These are phyloP conservation scores for Neurospora sp. DNA, from an alignment of 495 filamentous ascomycete species.

Conservation along the genomic window DNA sequence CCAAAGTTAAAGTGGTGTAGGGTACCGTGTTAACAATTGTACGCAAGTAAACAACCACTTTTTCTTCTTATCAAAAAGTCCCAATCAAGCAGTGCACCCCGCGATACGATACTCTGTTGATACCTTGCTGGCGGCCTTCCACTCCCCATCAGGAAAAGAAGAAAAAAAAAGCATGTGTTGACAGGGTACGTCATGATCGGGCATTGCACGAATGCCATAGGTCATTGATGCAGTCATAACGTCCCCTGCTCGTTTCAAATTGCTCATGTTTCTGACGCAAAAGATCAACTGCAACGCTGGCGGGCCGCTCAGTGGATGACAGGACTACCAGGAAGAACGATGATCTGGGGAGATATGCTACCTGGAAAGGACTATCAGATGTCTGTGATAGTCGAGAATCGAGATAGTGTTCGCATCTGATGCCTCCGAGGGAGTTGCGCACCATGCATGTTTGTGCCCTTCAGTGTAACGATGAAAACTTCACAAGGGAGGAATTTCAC, in stretches of 20 bases:
- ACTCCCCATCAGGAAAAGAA: background rate
- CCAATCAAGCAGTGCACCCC: background rate
- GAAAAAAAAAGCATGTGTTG: background rate
- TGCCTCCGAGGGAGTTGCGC: background rate
- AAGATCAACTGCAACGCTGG: background rate
- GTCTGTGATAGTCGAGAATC: background rate
- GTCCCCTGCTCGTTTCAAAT: background rate
- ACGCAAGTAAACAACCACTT: too few relatives aligned
- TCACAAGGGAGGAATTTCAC: background rate
- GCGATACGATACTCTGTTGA: background rate
- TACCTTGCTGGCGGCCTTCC: background rate
- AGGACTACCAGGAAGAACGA: background rate
- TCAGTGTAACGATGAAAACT: background rate
- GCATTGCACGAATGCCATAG: background rate
- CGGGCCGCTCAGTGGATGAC: background rate
- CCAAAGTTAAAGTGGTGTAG: background rate
- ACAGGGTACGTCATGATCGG: background rate
- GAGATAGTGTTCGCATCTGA: background rate
- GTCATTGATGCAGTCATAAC: background rate
- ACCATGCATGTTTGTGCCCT: background rate
- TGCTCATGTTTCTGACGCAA: background rate
- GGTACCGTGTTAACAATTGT: background rate
- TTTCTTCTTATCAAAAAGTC: background rate
- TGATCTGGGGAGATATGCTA: background rate
- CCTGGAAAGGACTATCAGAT: background rate